phyloP scores from a whole-genome alignment of 2,329 filamentous ascomycete genomes.

The Colletotrichum limetticola region DNA sequence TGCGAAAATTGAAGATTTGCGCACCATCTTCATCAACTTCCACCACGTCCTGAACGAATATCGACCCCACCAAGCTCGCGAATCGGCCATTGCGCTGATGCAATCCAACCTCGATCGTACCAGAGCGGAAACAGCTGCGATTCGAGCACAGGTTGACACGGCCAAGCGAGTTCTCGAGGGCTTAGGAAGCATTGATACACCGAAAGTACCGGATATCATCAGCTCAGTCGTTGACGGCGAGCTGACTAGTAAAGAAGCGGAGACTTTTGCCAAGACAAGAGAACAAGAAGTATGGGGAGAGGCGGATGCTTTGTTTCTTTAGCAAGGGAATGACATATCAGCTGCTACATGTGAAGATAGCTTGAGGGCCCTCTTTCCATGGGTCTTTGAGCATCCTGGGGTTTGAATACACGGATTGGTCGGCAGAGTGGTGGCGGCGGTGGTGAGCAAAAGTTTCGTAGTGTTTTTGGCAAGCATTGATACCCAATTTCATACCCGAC shows the following conservation, averaged over 20 bases:
- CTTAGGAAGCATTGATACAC: conserved; percentile 64
- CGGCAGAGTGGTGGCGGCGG: not conserved
- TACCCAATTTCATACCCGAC: not conserved
- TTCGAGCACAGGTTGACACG: conserved; percentile 75
- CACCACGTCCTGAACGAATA: conserved; percentile 96
- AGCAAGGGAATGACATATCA: conserved; percentile 20
- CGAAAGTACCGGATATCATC: conserved; percentile 11
- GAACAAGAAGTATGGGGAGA: conserved; percentile 52
- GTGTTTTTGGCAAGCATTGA: not conserved
- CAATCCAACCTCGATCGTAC: conserved; percentile 82
- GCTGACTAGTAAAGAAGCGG: conserved; percentile 10
- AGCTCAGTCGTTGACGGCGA: not conserved
- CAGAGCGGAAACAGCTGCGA: conserved; percentile 76
- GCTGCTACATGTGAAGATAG: not conserved
- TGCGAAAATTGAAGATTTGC: conserved; percentile 80
- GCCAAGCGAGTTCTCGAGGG: conserved; percentile 79
- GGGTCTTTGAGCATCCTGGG: no score
- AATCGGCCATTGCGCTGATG: conserved; percentile 88
- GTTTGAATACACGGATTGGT: not conserved
- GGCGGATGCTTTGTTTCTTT: conserved; percentile 54
- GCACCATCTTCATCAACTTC: conserved; percentile 88
- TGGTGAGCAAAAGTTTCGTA: not conserved
- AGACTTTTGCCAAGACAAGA: not conserved
- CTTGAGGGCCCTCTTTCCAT: not conserved
- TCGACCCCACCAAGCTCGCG: conserved; percentile 89